Evolutionary conservation across 345 rosid species (phyloP).

Genomic region (Arabis hirsuta): DNA sequence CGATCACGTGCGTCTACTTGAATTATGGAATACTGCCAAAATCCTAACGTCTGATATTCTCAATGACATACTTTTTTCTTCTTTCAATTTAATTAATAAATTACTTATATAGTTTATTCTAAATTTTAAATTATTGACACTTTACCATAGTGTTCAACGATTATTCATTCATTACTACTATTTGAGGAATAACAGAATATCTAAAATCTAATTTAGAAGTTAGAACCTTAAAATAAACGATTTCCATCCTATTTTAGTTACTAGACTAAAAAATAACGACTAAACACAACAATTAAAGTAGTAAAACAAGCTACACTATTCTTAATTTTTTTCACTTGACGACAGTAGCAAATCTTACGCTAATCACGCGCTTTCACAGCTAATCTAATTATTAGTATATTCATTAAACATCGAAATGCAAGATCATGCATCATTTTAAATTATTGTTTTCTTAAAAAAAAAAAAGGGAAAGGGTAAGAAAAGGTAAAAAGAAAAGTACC

Average conservation of each 20-base stretch:
- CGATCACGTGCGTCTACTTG: slow-evolving; percentile 44
- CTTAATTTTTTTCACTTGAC: slow-evolving; percentile 14
- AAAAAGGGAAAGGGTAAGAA: background rate
- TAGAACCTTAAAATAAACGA: background rate
- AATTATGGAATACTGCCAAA: slow-evolving; percentile 37
- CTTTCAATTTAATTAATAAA: background rate
- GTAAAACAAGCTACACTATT: background rate
- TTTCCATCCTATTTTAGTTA: no score
- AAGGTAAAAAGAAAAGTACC: slow-evolving; percentile 42
- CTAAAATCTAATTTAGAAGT: background rate
- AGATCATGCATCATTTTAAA: slow-evolving; percentile 14
- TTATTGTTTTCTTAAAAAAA: background rate
- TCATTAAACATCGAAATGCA: slow-evolving; percentile 7
- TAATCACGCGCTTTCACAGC: slow-evolving; percentile 37
- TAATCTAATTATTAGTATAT: slow-evolving; percentile 15
- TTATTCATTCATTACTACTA: background rate
- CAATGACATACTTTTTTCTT: background rate
- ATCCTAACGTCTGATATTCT: slow-evolving; percentile 22
- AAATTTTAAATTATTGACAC: background rate
- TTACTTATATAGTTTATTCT: background rate
- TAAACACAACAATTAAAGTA: slow-evolving; percentile 20
- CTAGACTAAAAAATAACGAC: background rate
- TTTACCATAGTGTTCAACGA: background rate
- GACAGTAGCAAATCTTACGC: slow-evolving; percentile 19
- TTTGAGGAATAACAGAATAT: background rate